Percentiles rank a stretch among this genome's conserved stretches.
Conservation (phyloP, 768 basidiomycete species). For the Clitopilus passeckerianus region DNA sequence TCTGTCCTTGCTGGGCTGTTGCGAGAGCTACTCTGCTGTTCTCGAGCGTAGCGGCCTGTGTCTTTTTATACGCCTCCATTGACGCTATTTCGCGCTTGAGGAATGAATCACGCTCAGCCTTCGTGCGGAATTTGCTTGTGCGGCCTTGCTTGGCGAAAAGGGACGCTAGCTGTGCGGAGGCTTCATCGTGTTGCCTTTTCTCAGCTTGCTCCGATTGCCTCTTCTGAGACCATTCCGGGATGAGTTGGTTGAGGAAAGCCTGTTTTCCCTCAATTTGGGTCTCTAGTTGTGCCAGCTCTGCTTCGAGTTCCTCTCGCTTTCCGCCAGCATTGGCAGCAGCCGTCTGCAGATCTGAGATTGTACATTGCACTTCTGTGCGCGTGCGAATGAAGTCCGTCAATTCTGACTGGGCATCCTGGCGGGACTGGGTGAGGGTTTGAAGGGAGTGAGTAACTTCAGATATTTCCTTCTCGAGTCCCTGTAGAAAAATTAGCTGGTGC, state of each 20-base stretch:
- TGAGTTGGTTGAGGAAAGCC: slow-evolving; percentile 50
- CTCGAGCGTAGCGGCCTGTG: slow-evolving; percentile 53
- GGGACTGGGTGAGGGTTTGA: slow-evolving; percentile 64
- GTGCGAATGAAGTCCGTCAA: slow-evolving; percentile 82
- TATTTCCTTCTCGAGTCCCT: slow-evolving; percentile 75
- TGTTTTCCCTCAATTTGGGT: slow-evolving; percentile 62
- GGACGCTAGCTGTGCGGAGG: slow-evolving; percentile 62
- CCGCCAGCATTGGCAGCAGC: slow-evolving; percentile 63
- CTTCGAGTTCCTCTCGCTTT: slow-evolving; percentile 55
- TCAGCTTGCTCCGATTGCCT: slow-evolving; percentile 46
- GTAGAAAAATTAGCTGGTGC: slow-evolving; percentile 4
- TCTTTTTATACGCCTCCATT: slow-evolving; percentile 54
- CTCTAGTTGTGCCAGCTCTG: slow-evolving; percentile 59
- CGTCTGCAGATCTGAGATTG: slow-evolving; percentile 69
- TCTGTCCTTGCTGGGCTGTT: slow-evolving; percentile 39
- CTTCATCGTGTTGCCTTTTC: slow-evolving; percentile 69
- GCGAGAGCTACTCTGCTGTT: slow-evolving; percentile 47
- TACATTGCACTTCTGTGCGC: slow-evolving; percentile 83
- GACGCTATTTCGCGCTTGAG: slow-evolving; percentile 75
- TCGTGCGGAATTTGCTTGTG: slow-evolving; percentile 76
- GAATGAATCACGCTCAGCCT: slow-evolving; percentile 78
- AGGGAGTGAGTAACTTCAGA: slow-evolving; percentile 64
- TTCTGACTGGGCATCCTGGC: slow-evolving; percentile 76
- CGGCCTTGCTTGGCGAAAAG: slow-evolving; percentile 92
- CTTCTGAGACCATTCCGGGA: slow-evolving; percentile 67